Percentiles rank a stretch among this genome's conserved stretches.
phyloP scores from a whole-genome alignment of 23 red algal species.

The Chondrus crispus region DNA sequence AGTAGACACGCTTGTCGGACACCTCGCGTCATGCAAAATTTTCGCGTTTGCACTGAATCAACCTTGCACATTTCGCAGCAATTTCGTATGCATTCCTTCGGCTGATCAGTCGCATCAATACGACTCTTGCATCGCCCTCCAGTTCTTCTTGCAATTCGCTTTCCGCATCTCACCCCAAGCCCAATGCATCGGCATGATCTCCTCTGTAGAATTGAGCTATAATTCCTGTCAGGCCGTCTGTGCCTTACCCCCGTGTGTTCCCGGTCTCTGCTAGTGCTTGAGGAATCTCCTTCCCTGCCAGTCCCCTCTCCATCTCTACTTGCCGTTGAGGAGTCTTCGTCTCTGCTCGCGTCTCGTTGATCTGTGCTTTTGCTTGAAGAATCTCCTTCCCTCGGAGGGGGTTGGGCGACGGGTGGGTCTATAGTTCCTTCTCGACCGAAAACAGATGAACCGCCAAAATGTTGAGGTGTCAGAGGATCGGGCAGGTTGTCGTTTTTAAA shows the following conservation, averaged over 20 bases:
- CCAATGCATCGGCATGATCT: background rate
- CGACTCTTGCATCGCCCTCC: background rate
- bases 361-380: no score
- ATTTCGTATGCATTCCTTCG: background rate
- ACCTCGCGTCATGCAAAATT: no score
- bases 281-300: background rate
- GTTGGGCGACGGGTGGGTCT: no score
- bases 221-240: background rate
- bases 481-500: conserved; percentile 8
- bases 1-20: no score
- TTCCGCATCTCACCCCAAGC: background rate
- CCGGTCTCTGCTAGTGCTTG: background rate
- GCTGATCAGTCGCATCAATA: background rate
- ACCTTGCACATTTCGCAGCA: background rate
- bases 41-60: no score
- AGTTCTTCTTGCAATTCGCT: background rate
- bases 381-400: no score
- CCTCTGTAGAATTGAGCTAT: background rate
- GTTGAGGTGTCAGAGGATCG: background rate
- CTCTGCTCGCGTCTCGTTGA: no score
- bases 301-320: background rate
- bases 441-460: conserved; percentile 22
- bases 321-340: background rate
- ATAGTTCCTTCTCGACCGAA: no score
- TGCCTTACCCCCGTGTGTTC: background rate